A percentile compares a stretch with the other conserved stretches of the same genome.
These are phyloP conservation scores for Aspergillus tamarii DNA, from an alignment of 2,329 filamentous ascomycete genomes.

Conservation along the genomic window DNA sequence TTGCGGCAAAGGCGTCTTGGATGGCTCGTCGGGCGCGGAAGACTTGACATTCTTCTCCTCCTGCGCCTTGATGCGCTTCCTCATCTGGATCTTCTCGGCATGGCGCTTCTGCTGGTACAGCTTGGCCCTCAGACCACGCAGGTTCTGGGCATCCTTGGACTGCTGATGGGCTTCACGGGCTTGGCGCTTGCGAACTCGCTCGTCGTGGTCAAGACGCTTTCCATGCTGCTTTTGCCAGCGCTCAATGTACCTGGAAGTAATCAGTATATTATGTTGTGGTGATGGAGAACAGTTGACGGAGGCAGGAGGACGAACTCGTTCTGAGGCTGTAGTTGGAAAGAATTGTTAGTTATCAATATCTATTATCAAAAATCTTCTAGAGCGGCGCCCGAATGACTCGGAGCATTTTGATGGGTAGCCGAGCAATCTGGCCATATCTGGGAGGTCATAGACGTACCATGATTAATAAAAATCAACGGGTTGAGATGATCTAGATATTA, in stretches of 20 bases:
- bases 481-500: constrained; percentile 7
- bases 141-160: constrained; percentile 88
- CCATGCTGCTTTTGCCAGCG: constrained; percentile 71
- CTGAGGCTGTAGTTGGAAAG: constrained; percentile 37
- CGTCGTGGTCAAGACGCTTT: constrained; percentile 76
- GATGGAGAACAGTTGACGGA: constrained; percentile 10
- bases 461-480: constrained; percentile 25
- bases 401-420: too few relatives aligned
- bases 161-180: constrained; percentile 89
- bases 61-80: constrained; percentile 89
- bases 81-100: constrained; percentile 98
- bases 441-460: constrained; percentile 32
- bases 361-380: not conserved
- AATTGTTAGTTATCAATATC: constrained; percentile 10
- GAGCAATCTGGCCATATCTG: not conserved
- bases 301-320: constrained; percentile 44
- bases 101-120: constrained; percentile 89
- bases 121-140: constrained; percentile 90
- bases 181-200: constrained; percentile 81
- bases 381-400: not conserved
- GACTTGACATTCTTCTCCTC: constrained; percentile 97
- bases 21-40: constrained; percentile 73
- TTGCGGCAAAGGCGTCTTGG: constrained; percentile 76
- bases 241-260: constrained; percentile 64
- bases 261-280: constrained; percentile 17